These are phyloP conservation scores for Raffaelea albimanens DNA, from an alignment of 2,329 filamentous ascomycete genomes.

Conservation along the genomic window DNA sequence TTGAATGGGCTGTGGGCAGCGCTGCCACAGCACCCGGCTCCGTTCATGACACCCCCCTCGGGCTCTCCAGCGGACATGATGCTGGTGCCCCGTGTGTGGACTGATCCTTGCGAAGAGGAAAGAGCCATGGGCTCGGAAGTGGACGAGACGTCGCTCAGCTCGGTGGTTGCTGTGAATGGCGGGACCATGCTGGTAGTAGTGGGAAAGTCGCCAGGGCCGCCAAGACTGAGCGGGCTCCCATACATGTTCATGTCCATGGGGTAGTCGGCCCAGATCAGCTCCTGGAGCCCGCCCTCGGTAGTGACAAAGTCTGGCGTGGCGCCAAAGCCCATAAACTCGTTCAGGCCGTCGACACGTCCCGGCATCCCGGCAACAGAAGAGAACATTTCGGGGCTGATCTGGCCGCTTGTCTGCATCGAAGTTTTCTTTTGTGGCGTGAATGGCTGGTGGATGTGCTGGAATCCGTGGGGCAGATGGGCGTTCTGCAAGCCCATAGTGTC, in stretches of 20 bases:
- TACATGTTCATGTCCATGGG: conserved; percentile 34
- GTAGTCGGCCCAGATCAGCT: conserved; percentile 35
- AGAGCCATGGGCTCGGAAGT: conserved; percentile 31
- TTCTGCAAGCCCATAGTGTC: conserved; percentile 3
- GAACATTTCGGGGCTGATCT: conserved; percentile 24
- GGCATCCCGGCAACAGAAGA: conserved; percentile 22
- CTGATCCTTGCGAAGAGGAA: conserved; percentile 31
- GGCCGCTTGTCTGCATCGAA: conserved; percentile 11
- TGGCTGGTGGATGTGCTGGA: conserved; percentile 9
- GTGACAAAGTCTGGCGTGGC: neutral
- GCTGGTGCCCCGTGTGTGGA: conserved; percentile 37
- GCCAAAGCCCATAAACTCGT: conserved; percentile 33
- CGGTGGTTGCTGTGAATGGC: conserved; percentile 20
- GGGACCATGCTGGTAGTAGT: conserved; percentile 17
- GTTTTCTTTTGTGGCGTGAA: conserved; percentile 7
- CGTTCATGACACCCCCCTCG: conserved; percentile 15
- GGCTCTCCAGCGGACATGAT: conserved; percentile 32
- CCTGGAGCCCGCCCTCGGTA: conserved; percentile 17
- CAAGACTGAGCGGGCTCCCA: conserved; percentile 21
- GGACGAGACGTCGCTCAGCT: conserved; percentile 31
- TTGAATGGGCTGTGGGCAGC: neutral
- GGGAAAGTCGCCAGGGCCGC: conserved; percentile 21
- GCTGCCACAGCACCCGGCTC: neutral
- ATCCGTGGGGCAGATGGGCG: neutral
- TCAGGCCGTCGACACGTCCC: conserved; percentile 25